A percentile compares a stretch with the other conserved stretches of the same genome.
phyloP scores from a whole-genome alignment of 2,329 filamentous ascomycete species.

The Xylaria multiplex region DNA sequence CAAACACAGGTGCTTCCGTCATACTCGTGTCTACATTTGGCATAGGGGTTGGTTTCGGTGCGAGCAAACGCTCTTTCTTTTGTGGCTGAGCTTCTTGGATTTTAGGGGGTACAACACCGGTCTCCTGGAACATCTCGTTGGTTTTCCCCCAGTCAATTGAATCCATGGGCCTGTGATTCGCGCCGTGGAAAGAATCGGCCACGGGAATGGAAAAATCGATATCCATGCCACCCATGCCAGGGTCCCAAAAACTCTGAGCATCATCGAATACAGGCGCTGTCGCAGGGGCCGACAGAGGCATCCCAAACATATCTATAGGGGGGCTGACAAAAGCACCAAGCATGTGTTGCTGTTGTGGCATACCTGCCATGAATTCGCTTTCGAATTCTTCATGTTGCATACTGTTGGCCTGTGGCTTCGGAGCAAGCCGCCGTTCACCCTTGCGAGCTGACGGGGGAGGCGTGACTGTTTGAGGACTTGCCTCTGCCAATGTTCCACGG shows the following conservation, averaged over 20 bases:
- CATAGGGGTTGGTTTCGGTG: slow-evolving; percentile 59
- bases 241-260: slow-evolving; percentile 65
- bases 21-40: slow-evolving; percentile 54
- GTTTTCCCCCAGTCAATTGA: slow-evolving; percentile 68
- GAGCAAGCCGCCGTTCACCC: slow-evolving; percentile 64
- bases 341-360: slow-evolving; percentile 61
- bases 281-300: slow-evolving; percentile 68
- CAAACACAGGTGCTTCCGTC: slow-evolving; percentile 53
- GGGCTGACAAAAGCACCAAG: slow-evolving; percentile 56
- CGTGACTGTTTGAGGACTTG: slow-evolving; percentile 63
- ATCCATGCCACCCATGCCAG: slow-evolving; percentile 67
- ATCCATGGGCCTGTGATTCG: slow-evolving; percentile 58
- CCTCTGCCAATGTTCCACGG: slow-evolving; percentile 54
- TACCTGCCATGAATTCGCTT: slow-evolving; percentile 61
- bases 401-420: slow-evolving; percentile 56
- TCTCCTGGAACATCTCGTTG: slow-evolving; percentile 65
- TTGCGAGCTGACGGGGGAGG: slow-evolving; percentile 69
- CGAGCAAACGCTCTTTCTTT: slow-evolving; percentile 59
- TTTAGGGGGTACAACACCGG: slow-evolving; percentile 50
- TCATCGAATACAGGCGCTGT: slow-evolving; percentile 58
- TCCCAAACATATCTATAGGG: slow-evolving; percentile 66
- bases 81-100: slow-evolving; percentile 53
- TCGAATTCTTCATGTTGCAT: slow-evolving; percentile 69
- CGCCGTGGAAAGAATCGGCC: slow-evolving; percentile 56
- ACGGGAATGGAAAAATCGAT: slow-evolving; percentile 64